Base-by-base conservation (phyloP, 73 alveolate species). In the Durusdinium trenchii region DNA sequence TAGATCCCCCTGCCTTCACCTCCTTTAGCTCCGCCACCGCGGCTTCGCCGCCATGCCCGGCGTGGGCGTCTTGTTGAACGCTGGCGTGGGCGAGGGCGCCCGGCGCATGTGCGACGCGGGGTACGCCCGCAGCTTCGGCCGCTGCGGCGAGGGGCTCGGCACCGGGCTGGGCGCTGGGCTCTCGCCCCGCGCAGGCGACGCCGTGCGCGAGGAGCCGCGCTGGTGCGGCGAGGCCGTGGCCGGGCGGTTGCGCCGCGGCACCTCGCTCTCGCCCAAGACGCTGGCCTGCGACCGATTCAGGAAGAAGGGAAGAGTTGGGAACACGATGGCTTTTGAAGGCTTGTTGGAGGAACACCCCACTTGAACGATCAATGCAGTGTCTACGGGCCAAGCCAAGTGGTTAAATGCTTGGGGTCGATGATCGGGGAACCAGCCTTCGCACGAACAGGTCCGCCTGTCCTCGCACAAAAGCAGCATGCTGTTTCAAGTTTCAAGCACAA, bases 391-490 rank as follows among this genome's bases (percentile, higher is more conserved):
- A 26, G 16, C 32, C 32, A 6, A 26, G 16, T 23, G 9, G 42
- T 64, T 64, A 23, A n/a, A 64, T 64, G 36, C 76, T 62, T 62
- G 40, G 38, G 79, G 79, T 64, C 6, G 46, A 64, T 43, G n/a
- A 64, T 64, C n/a, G 28, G 79, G 1, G 69, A 30, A 12, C 73
- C 45, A 26, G 98, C 98, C 98, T 91, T 91, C 46, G 98, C 98
- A 36, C 98, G 98, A 69, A 91, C 98, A 52, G 98, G 98, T 3
- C 98, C 98, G n/a, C 98, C 98, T 0, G 96, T 89, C 98, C 98
- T 91, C 89, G 60, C 32, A 82, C 2, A 20, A 20, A 40, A 78
- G 57, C 5, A 42, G 89, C 54, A 76, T 40, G 82, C 10, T 18
- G 32, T 4, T n/a, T 2, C 75, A 46, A 48, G 67, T 43, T 45